Percentiles rank a stretch among this genome's conserved stretches.
phyloP scores from a whole-genome alignment of 306 rosid genomes.

The Sicyos edulis region DNA sequence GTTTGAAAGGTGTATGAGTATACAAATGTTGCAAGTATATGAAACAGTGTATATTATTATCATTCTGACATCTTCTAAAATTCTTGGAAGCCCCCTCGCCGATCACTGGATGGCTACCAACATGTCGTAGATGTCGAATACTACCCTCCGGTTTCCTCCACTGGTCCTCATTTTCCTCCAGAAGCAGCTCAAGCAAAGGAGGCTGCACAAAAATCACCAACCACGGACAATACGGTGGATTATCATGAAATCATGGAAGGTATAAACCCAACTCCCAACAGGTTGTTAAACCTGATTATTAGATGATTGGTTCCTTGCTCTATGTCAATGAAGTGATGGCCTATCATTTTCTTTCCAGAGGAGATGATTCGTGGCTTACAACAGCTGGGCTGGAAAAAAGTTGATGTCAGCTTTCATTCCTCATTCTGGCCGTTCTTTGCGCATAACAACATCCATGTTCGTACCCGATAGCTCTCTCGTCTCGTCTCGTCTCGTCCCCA shows the following conservation, averaged over 20 bases:
- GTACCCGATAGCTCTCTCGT: background rate
- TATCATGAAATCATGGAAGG: constrained; percentile 95
- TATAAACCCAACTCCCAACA: constrained; percentile 18
- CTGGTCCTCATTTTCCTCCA: constrained; percentile 69
- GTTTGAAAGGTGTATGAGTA: background rate
- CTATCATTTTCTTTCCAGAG: constrained; percentile 48
- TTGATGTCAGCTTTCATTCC: constrained; percentile 89
- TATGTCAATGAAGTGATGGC: constrained; percentile 11
- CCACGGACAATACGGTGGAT: constrained; percentile 52
- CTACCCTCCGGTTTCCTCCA: constrained; percentile 63
- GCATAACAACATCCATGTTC: constrained; percentile 96
- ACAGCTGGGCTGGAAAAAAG: constrained; percentile 83
- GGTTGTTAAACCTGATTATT: constrained; percentile 4
- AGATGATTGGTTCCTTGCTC: constrained; percentile 19
- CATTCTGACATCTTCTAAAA: constrained; percentile 26
- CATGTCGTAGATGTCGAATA: constrained; percentile 86
- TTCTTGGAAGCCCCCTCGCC: constrained; percentile 61
- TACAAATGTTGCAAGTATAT: background rate
- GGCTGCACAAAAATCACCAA: constrained; percentile 76
- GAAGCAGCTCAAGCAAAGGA: constrained; percentile 82
- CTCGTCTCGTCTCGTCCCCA: background rate
- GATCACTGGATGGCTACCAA: constrained; percentile 81
- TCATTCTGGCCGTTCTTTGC: constrained; percentile 89
- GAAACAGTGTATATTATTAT: background rate
- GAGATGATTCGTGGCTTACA: constrained; percentile 81